Conservation (phyloP, 768 basidiomycete species). For the Hemileccinum rubropunctum region DNA sequence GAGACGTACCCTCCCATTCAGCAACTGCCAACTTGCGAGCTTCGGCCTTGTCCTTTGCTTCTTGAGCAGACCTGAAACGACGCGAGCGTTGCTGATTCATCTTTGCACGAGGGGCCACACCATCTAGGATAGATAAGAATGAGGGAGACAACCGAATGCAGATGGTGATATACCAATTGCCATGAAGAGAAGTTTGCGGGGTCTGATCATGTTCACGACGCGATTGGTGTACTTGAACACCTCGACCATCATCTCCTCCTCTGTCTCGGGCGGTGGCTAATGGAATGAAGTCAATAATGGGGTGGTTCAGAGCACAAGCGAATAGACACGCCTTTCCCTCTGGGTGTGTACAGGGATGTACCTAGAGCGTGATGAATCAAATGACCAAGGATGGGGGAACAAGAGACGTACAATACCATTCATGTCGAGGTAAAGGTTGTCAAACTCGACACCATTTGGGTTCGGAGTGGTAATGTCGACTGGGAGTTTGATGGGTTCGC, state of each 20-base stretch:
- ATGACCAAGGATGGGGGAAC: neutral
- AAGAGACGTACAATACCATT: constrained; percentile 81
- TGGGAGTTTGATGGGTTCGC: constrained; percentile 66
- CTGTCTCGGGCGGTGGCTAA: constrained; percentile 93
- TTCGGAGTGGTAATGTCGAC: constrained; percentile 78
- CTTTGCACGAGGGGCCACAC: constrained; percentile 96
- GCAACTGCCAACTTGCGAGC: constrained; percentile 79
- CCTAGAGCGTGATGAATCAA: constrained; percentile 39
- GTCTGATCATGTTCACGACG: constrained; percentile 95
- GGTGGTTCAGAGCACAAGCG: neutral
- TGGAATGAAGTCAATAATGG: neutral
- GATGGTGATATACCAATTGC: constrained; percentile 75
- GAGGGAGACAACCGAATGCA: neutral
- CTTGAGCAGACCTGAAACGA: constrained; percentile 92
- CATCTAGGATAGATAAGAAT: constrained; percentile 52
- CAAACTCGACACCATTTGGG: constrained; percentile 95
- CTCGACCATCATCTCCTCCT: constrained; percentile 99
- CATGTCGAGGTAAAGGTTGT: constrained; percentile 98
- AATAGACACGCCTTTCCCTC: constrained; percentile 75
- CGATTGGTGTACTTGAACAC: constrained; percentile 96
- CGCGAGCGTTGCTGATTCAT: constrained; percentile 99
- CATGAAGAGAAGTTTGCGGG: constrained; percentile 95
- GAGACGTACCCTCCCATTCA: constrained; percentile 73
- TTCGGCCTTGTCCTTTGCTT: constrained; percentile 91
- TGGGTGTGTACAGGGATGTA: constrained; percentile 99